Base-by-base conservation (phyloP, 2,329 filamentous ascomycete species). In the Paraconiothyrium sp. region DNA sequence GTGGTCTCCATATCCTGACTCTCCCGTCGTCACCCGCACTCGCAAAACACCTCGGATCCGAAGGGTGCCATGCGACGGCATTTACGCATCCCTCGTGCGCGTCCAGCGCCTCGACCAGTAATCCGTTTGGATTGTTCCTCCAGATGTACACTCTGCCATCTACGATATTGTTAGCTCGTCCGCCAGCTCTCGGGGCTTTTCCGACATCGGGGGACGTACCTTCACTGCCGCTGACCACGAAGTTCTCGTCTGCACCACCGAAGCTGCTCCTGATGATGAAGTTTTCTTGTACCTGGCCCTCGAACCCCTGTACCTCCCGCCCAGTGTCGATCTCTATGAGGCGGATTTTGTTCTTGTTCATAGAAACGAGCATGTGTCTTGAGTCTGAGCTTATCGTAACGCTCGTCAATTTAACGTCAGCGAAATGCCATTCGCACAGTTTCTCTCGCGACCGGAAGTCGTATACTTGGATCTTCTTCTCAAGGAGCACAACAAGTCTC, bases 211-310 rank as follows among this genome's bases (percentile, higher is more conserved):
- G 27, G 50, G 16, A 67, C 83, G 72, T 81, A 93, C 92, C 91
- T 85, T 97, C 93, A 72, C 93, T 97, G 11, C 95, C 95, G 72
- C 92, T 94, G 32, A 96, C 84, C 10, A 98, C 90, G 77, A 97
- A 97, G 75, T 90, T 94, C 80, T 97, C 93, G 61, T 92, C 90
- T 1, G 94, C 94, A 35, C 95, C 95, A 20, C 95, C 95, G 79
- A 97, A 95, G 0, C 85, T 83, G 71, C 90, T 92, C 54, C 94
- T 86, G 61, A 99, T 96, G 58, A 97, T 86, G 73, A 84, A 97
- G 1, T 90, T 82, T 57, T 88, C 90, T 64, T 93, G 92, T 47
- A 85, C 86, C 64, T 94, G 91, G 0, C 93, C 94, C 16, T 87
- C 83, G 74, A 92, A 98, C 68, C 85, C 89, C 68, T 91, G 89